Evolutionary conservation across 2,329 filamentous ascomycete genomes (phyloP).

Genomic region (Hyphodiscus sp.): DNA sequence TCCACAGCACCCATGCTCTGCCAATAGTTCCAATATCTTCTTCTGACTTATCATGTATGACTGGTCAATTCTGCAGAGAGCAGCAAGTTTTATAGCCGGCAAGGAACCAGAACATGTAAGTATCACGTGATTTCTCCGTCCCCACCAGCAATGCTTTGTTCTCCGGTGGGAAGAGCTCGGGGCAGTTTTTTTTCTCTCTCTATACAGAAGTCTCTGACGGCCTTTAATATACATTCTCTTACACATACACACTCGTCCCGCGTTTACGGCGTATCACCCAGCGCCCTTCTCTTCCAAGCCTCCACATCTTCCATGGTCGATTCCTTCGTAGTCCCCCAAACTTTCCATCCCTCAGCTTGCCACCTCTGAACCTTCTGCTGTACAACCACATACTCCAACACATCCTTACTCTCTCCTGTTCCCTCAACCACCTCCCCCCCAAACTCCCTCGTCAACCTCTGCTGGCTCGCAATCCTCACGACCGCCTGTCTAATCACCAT

Average conservation of each 20-base stretch:
- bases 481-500: slow-evolving; percentile 49
- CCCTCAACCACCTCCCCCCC: slow-evolving; percentile 36
- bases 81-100: too few relatives aligned
- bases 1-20: too few relatives aligned
- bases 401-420: slow-evolving; percentile 44
- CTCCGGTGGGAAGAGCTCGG: too few relatives aligned
- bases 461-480: slow-evolving; percentile 52
- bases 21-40: too few relatives aligned
- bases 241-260: not conserved
- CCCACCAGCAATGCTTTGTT: too few relatives aligned
- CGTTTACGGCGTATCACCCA: not conserved
- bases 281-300: slow-evolving; percentile 9
- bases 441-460: slow-evolving; percentile 40
- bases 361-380: slow-evolving; percentile 41
- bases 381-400: slow-evolving; percentile 60
- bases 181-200: too few relatives aligned
- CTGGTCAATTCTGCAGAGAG: too few relatives aligned
- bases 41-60: too few relatives aligned
- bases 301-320: slow-evolving; percentile 36
- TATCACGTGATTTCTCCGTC: too few relatives aligned
- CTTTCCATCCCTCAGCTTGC: slow-evolving; percentile 47
- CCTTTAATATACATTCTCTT: not conserved
- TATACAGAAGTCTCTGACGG: too few relatives aligned
- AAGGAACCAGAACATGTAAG: too few relatives aligned
- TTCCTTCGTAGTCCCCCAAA: slow-evolving; percentile 58